A percentile compares a stretch with the other conserved stretches of the same genome.
phyloP scores from a whole-genome alignment of 2,329 filamentous ascomycete genomes.

The Clonostachys rhizophaga region DNA sequence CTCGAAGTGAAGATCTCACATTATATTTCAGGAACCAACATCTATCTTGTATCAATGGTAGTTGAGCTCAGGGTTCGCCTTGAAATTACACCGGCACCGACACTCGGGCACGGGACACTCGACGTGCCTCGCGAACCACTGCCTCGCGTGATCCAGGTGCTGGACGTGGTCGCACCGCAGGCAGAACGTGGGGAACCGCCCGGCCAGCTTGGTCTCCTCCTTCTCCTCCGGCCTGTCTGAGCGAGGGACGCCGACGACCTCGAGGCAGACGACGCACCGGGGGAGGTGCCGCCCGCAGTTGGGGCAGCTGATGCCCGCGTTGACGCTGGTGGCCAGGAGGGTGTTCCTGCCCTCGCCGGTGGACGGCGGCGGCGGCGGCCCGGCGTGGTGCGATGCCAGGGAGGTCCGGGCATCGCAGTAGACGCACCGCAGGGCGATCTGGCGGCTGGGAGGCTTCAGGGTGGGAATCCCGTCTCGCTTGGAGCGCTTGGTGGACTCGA shows the following conservation, averaged over 20 bases:
- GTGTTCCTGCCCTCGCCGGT: slow-evolving; percentile 40
- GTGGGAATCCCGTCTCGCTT: slow-evolving; percentile 58
- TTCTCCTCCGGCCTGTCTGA: slow-evolving; percentile 52
- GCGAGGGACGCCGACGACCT: slow-evolving; percentile 60
- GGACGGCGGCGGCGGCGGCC: slow-evolving; percentile 3
- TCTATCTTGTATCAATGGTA: slow-evolving; percentile 22
- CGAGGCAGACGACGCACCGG: slow-evolving; percentile 63
- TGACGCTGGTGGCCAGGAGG: slow-evolving; percentile 52
- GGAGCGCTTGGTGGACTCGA: slow-evolving; percentile 68
- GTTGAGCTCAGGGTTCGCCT: slow-evolving; percentile 53
- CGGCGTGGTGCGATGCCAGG: slow-evolving; percentile 30
- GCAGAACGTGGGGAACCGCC: slow-evolving; percentile 64
- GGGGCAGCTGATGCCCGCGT: slow-evolving; percentile 59
- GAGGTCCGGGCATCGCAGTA: slow-evolving; percentile 65
- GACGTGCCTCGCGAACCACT: slow-evolving; percentile 61
- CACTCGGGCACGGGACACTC: slow-evolving; percentile 68
- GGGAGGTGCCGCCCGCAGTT: slow-evolving; percentile 64
- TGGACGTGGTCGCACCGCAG: slow-evolving; percentile 64
- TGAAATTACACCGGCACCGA: slow-evolving; percentile 58
- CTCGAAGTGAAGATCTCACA: too few species aligned
- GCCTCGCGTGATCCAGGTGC: slow-evolving; percentile 62
- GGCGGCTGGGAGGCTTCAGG: slow-evolving; percentile 60
- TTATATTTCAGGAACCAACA: too few species aligned
- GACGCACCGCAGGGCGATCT: slow-evolving; percentile 71
- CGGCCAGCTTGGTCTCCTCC: slow-evolving; percentile 42